These are phyloP conservation scores for Sequoia sempervirens DNA, from an alignment of 75 land plant species.

Conservation along the genomic window DNA sequence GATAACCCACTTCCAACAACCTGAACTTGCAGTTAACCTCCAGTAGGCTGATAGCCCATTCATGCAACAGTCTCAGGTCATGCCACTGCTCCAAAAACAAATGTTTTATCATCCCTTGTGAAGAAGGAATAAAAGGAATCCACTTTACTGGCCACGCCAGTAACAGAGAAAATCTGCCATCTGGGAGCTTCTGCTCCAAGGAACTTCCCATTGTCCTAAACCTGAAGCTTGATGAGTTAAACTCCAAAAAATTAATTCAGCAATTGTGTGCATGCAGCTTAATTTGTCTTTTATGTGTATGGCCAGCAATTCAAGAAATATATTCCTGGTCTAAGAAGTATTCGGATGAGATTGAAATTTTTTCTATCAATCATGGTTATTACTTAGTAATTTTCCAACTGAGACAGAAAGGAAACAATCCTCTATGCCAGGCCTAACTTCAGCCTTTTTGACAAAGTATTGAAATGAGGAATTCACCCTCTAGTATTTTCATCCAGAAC, in stretches of 20 bases:
- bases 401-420: not conserved
- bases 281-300: not conserved
- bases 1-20: not conserved
- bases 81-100: no score
- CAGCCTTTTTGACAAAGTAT: no score
- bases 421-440: not conserved
- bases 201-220: no score
- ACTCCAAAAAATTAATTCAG: not conserved
- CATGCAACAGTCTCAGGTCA: not conserved
- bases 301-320: not conserved
- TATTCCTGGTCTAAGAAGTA: not conserved
- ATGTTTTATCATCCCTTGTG: not conserved
- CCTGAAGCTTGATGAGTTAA: not conserved
- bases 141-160: not conserved
- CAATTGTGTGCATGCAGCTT: not conserved
- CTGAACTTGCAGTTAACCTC: not conserved
- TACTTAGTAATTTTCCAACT: no score
- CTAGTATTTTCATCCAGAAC: no score
- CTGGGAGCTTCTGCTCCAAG: no score
- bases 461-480: no score
- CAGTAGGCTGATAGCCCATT: not conserved
- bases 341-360: not conserved
- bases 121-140: not conserved
- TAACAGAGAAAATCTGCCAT: no score
- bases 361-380: not conserved